These are phyloP conservation scores for Cordyceps militaris DNA, from an alignment of 2,329 filamentous ascomycete genomes.

Conservation along the genomic window DNA sequence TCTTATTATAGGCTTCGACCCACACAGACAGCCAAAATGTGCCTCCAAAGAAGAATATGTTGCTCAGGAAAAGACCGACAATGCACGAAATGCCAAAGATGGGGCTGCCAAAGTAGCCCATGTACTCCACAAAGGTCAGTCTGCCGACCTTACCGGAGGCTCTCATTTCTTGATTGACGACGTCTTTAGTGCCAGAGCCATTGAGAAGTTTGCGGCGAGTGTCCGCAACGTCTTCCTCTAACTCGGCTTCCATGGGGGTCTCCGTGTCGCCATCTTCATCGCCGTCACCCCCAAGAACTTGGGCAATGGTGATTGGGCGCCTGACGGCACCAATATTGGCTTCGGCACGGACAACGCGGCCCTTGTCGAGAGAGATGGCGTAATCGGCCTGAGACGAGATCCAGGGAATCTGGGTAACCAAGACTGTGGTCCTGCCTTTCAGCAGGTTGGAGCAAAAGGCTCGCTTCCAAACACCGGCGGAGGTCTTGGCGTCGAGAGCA, in stretches of 20 bases:
- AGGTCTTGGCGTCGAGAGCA: slow-evolving; percentile 52
- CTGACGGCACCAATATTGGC: slow-evolving; percentile 40
- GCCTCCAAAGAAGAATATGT: slow-evolving; percentile 35
- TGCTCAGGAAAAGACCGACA: slow-evolving; percentile 32
- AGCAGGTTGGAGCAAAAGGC: slow-evolving; percentile 52
- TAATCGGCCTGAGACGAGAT: slow-evolving; percentile 45
- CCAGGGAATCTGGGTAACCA: slow-evolving; percentile 52
- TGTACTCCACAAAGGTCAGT: slow-evolving; percentile 42
- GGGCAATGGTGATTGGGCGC: slow-evolving; percentile 36
- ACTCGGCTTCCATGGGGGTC: slow-evolving; percentile 21
- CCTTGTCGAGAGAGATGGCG: slow-evolving; percentile 39
- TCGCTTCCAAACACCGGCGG: slow-evolving; percentile 47
- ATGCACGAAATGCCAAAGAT: slow-evolving; percentile 35
- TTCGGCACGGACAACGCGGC: slow-evolving; percentile 33
- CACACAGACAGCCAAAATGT: slow-evolving; percentile 45
- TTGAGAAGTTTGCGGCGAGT: slow-evolving; percentile 27
- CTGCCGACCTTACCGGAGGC: slow-evolving; percentile 39
- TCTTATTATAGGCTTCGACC: slow-evolving; percentile 44
- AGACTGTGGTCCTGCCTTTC: slow-evolving; percentile 45
- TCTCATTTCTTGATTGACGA: slow-evolving; percentile 42
- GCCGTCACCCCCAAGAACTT: slow-evolving; percentile 29
- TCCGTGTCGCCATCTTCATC: slow-evolving; percentile 28
- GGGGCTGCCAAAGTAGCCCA: slow-evolving; percentile 43
- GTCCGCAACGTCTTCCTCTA: slow-evolving; percentile 23
- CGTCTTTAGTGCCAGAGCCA: slow-evolving; percentile 32